Conservation (phyloP, 2,329 filamentous ascomycete genomes). For the Ophiosphaerella korrae region DNA sequence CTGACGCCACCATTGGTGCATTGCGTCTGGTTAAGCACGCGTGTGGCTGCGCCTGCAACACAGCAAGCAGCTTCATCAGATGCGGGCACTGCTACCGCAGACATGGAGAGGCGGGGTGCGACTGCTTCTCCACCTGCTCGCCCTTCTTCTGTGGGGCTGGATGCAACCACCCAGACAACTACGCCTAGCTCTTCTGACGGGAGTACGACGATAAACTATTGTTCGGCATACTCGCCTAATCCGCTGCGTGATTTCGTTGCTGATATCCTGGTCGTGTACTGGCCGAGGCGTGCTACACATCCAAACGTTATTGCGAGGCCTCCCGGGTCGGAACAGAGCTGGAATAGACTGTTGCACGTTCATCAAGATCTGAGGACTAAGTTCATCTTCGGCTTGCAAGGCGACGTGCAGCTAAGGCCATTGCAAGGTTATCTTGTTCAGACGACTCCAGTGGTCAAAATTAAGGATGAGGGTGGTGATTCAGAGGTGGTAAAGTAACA, state of each 20-base stretch:
- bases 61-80: no score
- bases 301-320: conserved; percentile 2
- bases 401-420: background rate
- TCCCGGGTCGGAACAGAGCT: background rate
- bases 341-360: conserved; percentile 15
- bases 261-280: conserved; percentile 12
- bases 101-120: no score
- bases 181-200: no score
- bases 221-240: background rate
- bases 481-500: no score
- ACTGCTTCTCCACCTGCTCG: no score
- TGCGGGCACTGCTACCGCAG: no score
- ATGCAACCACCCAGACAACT: no score
- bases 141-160: no score
- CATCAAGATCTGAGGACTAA: conserved; percentile 12
- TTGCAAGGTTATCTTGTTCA: conserved; percentile 10
- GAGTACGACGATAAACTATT: no score
- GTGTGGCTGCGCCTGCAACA: no score
- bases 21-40: conserved; percentile 12
- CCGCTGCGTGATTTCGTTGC: conserved; percentile 17
- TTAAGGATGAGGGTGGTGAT: no score
- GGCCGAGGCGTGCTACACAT: conserved; percentile 6
- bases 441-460: no score
- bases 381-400: conserved; percentile 21
- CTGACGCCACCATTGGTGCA: conserved; percentile 18